Evolutionary conservation across 1,284 basidiomycete species (phyloP), one percentile per base, ranked within the genome.

Genomic region (Acaromyces ingoldii): DNA sequence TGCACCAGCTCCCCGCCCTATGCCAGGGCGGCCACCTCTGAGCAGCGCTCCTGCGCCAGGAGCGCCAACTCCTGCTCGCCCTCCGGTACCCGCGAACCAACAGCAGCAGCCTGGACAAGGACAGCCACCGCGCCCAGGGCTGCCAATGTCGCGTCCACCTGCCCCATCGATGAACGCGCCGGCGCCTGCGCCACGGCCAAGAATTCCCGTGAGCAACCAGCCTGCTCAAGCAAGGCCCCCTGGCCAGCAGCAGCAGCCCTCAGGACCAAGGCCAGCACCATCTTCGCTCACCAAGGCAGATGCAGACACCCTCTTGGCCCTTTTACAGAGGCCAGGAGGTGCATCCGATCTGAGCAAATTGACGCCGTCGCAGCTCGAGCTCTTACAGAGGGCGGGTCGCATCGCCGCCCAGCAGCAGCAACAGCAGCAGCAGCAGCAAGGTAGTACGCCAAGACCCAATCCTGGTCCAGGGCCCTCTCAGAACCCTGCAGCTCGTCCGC

Each of bases 371-470:
- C 70, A 73, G 53, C 48, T 71, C 44, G 64, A 73, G 55, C 56
- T 73, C 21, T 55, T 73, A 24, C 70, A 73, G 57, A 63, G 70
- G 58, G 70, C 67, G 19, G 70, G 70, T 33, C 22, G 40, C 2
- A 31, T 51, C 17, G 49, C 49, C n/a, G 49, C 17, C 17, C 29
- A 45, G 34, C 42, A 45, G 34, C 42, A 45, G 19, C 30, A 45
- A 25, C 29, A 28, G 3, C 42, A 45, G 19, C 42, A 45, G 25
- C 42, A 45, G n/a, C n/a, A n/a, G n/a, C n/a, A n/a, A n/a, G n/a
- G n/a, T n/a, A n/a, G n/a, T n/a, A n/a, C n/a, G n/a, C n/a, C n/a
- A n/a, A n/a, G n/a, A n/a, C n/a, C n/a, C n/a, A n/a, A n/a, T n/a
- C n/a, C n/a, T n/a, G n/a, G n/a, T n/a, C n/a, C n/a, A n/a, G n/a